A percentile compares a stretch with the other conserved stretches of the same genome.
Conservation (phyloP, 176 grass and related monocot species). For the Rhipidocladum racemiflorum region DNA sequence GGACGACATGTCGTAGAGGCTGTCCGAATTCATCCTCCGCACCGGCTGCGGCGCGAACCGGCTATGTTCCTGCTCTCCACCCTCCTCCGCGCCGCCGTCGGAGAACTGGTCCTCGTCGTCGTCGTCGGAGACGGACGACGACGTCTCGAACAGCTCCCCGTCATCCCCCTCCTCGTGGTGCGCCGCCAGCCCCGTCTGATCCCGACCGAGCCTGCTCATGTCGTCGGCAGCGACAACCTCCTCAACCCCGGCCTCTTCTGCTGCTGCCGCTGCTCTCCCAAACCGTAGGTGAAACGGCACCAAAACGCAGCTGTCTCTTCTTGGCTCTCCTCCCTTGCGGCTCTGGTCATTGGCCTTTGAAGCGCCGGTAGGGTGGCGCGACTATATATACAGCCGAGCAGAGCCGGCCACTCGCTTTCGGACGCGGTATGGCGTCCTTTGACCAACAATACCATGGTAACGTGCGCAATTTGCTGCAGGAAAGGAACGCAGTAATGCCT, state of each 20-base stretch:
- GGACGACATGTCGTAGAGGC: constrained; percentile 62
- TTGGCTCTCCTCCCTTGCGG: not conserved
- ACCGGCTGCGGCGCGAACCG: constrained; percentile 31
- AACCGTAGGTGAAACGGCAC: not conserved
- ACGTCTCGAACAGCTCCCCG: constrained; percentile 37
- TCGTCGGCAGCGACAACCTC: not conserved
- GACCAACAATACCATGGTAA: not conserved
- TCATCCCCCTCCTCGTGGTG: constrained; percentile 33
- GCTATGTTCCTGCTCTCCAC: not conserved
- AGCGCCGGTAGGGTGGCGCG: not conserved
- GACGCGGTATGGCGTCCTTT: not conserved
- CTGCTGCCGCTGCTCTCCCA: not conserved
- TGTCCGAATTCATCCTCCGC: constrained; percentile 43
- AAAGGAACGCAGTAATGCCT: not conserved
- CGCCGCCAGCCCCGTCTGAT: not conserved
- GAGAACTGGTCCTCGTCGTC: constrained; percentile 37
- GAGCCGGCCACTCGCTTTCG: not conserved
- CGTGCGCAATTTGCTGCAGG: constrained; percentile 14
- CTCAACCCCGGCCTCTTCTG: not conserved
- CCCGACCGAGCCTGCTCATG: constrained; percentile 19
- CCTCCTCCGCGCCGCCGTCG: constrained; percentile 17
- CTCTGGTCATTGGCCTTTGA: not conserved
- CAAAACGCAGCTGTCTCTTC: not conserved
- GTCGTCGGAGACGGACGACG: constrained; percentile 38
- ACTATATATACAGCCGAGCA: not conserved